Evolutionary conservation across 768 basidiomycete species (phyloP).

Genomic region (Cubamyces sp.): DNA sequence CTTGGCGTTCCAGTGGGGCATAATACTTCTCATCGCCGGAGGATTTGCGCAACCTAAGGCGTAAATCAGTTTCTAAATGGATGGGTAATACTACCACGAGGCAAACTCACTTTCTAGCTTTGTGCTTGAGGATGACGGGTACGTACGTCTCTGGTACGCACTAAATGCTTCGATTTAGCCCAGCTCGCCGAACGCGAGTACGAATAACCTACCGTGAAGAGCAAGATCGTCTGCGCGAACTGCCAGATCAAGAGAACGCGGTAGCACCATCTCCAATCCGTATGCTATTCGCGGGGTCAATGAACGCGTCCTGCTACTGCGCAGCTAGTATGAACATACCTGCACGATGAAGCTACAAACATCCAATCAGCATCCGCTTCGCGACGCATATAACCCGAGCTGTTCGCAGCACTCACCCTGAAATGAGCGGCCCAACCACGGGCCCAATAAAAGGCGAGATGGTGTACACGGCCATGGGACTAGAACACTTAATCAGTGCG

Average conservation of each 20-base stretch:
- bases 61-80: neutral
- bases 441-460: conserved; percentile 61
- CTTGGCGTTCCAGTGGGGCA: conserved; percentile 60
- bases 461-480: conserved; percentile 61
- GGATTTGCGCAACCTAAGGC: conserved; percentile 51
- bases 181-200: neutral
- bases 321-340: conserved; percentile 15
- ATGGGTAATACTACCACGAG: neutral
- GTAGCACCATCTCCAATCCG: conserved; percentile 80
- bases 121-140: conserved; percentile 61
- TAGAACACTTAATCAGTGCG: conserved; percentile 27
- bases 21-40: conserved; percentile 58
- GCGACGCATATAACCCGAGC: neutral
- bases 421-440: conserved; percentile 58
- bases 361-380: neutral
- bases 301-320: neutral
- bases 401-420: conserved; percentile 49
- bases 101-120: conserved; percentile 53
- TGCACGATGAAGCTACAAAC: conserved; percentile 63
- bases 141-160: conserved; percentile 74
- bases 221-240: conserved; percentile 51
- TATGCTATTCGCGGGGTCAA: conserved; percentile 42
- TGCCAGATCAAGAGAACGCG: conserved; percentile 73
- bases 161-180: conserved; percentile 36
- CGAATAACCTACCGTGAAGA: conserved; percentile 50